Conservation (phyloP, 257 asterid genomes). For the Nicotiana obtusifolia region DNA sequence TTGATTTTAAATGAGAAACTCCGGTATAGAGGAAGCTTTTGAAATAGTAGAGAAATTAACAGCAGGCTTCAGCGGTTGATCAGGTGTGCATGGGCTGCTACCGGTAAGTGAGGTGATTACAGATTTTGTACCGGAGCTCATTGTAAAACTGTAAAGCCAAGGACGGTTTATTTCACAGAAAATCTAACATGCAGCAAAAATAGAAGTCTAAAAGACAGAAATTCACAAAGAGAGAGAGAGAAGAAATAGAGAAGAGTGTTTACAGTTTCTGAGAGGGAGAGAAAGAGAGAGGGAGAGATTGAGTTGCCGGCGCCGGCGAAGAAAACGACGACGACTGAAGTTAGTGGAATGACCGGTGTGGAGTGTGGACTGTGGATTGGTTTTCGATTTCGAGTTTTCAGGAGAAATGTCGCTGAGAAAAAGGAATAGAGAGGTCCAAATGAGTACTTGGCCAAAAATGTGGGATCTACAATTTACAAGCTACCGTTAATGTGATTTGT, state of each 20-base stretch:
- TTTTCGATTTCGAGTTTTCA: no score
- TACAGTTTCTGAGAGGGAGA: no score
- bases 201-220: no score
- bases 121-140: neutral
- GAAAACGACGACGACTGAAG: neutral
- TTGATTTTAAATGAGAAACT: neutral
- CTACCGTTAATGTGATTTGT: no score
- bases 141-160: neutral
- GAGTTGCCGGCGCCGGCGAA: neutral
- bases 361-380: no score
- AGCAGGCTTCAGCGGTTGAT: neutral
- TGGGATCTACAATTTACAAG: no score
- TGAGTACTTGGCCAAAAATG: no score
- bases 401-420: neutral
- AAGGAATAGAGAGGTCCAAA: no score
- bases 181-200: neutral
- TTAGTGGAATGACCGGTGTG: no score
- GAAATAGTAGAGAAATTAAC: neutral
- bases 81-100: neutral
- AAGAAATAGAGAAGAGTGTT: neutral
- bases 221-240: neutral
- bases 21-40: slow-evolving; percentile 16
- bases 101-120: neutral
- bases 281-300: no score
- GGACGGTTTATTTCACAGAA: neutral